A percentile compares a stretch with the other conserved stretches of the same genome.
phyloP scores from a whole-genome alignment of 345 rosid species.

The Eucalyptus tenuipes region DNA sequence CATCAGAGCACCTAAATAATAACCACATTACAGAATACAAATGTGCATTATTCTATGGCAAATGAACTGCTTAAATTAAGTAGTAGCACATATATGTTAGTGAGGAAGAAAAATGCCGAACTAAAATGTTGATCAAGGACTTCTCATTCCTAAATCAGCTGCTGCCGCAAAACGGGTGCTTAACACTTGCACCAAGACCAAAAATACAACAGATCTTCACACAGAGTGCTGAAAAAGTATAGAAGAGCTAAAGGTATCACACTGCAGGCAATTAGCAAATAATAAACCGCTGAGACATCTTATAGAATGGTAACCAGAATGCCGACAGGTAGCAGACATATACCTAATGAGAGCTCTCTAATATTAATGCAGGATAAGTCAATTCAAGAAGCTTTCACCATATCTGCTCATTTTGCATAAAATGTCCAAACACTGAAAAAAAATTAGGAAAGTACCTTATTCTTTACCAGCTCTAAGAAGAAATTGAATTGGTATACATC shows the following conservation, averaged over 20 bases:
- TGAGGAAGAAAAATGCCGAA: not conserved
- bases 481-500: constrained; percentile 97
- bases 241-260: not conserved
- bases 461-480: constrained; percentile 62
- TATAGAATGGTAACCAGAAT: not conserved
- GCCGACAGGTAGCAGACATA: not conserved
- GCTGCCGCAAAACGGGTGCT: not conserved
- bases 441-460: constrained; percentile 41
- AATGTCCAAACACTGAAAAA: not conserved
- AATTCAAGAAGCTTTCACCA: not conserved
- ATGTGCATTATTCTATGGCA: not conserved
- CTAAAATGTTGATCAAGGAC: not conserved
- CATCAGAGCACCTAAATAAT: not conserved
- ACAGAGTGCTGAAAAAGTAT: not conserved
- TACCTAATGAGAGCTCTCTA: not conserved
- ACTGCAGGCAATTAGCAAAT: not conserved
- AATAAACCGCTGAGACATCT: not conserved
- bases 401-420: not conserved
- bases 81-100: not conserved
- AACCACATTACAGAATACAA: not conserved
- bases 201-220: not conserved
- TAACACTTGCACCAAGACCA: not conserved
- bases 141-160: not conserved
- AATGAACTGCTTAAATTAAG: not conserved
- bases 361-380: not conserved